phyloP scores from a whole-genome alignment of 1,139 yeast genomes.

The Yamadazyma siamensis region DNA sequence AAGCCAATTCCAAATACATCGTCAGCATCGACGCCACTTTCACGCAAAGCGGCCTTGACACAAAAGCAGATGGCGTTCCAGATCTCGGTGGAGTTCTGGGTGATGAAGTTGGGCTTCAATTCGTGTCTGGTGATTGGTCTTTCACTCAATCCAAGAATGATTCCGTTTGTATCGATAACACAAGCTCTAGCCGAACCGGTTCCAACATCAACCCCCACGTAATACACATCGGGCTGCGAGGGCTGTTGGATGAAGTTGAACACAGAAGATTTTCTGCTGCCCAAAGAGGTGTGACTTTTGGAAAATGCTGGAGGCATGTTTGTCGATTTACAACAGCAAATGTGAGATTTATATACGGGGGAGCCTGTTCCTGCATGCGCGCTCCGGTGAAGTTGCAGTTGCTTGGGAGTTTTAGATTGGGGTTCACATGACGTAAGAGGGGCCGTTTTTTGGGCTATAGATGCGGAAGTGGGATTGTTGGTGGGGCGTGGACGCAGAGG shows the following conservation, averaged over 20 bases:
- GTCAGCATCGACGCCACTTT: slow-evolving; percentile 65
- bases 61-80: slow-evolving; percentile 89
- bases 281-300: slow-evolving; percentile 36
- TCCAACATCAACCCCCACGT: slow-evolving; percentile 95
- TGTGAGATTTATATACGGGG: not conserved
- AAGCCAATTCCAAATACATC: slow-evolving; percentile 85
- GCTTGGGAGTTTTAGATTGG: no score
- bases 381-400: no score
- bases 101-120: slow-evolving; percentile 65
- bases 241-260: slow-evolving; percentile 36
- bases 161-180: slow-evolving; percentile 77
- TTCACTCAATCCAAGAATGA: slow-evolving; percentile 76
- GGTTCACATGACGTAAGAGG: no score
- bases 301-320: slow-evolving; percentile 8
- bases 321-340: no score
- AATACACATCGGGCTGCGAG: slow-evolving; percentile 55
- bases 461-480: no score
- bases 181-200: slow-evolving; percentile 98
- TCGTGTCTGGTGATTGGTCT: slow-evolving; percentile 76
- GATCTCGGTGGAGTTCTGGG: slow-evolving; percentile 89
- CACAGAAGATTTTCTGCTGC: slow-evolving; percentile 38
- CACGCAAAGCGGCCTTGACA: slow-evolving; percentile 68
- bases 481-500: no score
- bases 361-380: no score
- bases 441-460: no score